Evolutionary conservation across 2,329 filamentous ascomycete species (phyloP).

Genomic region (Zymoseptoria passerinii): DNA sequence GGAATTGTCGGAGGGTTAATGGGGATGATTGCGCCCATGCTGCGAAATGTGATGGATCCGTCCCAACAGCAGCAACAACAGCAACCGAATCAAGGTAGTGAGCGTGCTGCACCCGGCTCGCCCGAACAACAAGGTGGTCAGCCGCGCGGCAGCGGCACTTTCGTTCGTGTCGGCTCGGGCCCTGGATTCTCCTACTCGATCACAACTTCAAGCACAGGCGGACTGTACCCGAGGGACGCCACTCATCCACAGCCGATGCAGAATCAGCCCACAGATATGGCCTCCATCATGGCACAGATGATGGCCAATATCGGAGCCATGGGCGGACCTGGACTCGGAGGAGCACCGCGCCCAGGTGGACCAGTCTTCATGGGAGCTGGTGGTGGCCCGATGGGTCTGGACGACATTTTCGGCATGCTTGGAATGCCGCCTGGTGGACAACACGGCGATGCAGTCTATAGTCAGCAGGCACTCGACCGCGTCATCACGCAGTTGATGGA

Average conservation of each 20-base stretch:
- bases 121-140: constrained; percentile 7
- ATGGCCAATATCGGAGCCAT: constrained; percentile 25
- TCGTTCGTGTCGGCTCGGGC: constrained; percentile 15
- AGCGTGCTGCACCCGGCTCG: constrained; percentile 7
- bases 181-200: constrained; percentile 25
- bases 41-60: constrained; percentile 6
- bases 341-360: not conserved
- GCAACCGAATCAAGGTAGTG: constrained; percentile 12
- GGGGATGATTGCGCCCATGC: constrained; percentile 17
- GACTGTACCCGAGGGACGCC: constrained; percentile 44
- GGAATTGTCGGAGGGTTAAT: constrained; percentile 36
- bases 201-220: constrained; percentile 24
- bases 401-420: not conserved
- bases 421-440: not conserved
- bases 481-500: constrained; percentile 88
- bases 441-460: constrained; percentile 70
- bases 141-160: constrained; percentile 2
- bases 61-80: constrained; percentile 10
- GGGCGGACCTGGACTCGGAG: constrained; percentile 2
- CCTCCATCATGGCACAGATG: constrained; percentile 27
- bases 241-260: constrained; percentile 40
- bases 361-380: constrained; percentile 3
- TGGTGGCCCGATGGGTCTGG: not conserved
- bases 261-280: constrained; percentile 27
- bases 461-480: constrained; percentile 80